A percentile compares a stretch with the other conserved stretches of the same genome.
Conservation (phyloP, 371 early-diverging fungal genomes). For the Dichotomocladium elegans region DNA sequence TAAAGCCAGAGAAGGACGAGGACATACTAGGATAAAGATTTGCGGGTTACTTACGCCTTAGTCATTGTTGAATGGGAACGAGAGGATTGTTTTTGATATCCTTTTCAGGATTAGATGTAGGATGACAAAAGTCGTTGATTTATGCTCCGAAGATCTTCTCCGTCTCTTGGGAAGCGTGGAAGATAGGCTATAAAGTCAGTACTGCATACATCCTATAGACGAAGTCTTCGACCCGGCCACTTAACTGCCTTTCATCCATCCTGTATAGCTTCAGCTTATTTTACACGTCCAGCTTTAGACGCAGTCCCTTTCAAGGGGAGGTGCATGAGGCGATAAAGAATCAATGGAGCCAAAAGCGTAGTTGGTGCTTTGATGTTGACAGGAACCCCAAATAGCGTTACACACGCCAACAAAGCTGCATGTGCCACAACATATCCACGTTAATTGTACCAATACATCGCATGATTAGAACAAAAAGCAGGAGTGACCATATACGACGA, state of each 20-base stretch:
- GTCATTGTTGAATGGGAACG: background rate
- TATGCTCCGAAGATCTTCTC: background rate
- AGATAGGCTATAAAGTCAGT: background rate
- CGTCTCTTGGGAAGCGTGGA: background rate
- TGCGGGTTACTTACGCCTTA: too few species aligned
- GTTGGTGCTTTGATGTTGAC: background rate
- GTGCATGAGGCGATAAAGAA: background rate
- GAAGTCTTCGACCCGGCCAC: too few species aligned
- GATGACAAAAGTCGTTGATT: background rate
- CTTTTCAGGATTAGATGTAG: background rate
- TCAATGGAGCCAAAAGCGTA: background rate
- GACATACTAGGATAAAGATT: too few species aligned
- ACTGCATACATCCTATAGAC: too few species aligned
- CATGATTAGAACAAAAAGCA: too few species aligned
- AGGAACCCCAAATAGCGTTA: background rate
- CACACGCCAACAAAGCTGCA: background rate
- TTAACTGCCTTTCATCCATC: too few species aligned
- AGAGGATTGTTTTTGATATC: background rate
- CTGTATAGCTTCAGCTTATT: too few species aligned
- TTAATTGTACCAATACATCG: too few species aligned
- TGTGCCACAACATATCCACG: background rate
- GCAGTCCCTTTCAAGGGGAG: background rate
- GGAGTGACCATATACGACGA: too few species aligned
- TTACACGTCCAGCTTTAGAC: background rate
- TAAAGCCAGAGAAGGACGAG: background rate